Base-by-base conservation (phyloP, 2,329 filamentous ascomycete species). In the Rutstroemia sp. region DNA sequence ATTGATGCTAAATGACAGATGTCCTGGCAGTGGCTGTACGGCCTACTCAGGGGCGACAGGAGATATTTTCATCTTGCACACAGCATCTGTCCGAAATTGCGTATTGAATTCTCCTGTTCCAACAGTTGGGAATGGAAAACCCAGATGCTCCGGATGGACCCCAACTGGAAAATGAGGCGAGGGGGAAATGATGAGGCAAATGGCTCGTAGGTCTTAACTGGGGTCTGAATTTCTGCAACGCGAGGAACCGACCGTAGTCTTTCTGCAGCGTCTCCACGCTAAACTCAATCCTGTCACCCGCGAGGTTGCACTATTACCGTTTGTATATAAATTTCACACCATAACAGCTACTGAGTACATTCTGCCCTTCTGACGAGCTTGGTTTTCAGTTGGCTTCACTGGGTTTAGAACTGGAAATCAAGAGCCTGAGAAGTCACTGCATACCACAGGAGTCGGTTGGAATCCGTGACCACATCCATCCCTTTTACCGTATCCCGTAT, bases 81-180 rank as follows among this genome's bases (percentile, higher is more conserved):
- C 52, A 54, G 36, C 34, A 42, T 23, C 38, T 54, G 9, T 49
- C 45, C 48, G 52, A 39, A 34, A 34, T 23, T 25, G 21, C 23
- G 19, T 48, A 51, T 38, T 38, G 25, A 36, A 42, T 50, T 50
- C 27, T 38, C 30, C 17, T 23, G 14, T 50, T 17, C 53, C 53
- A 55, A 45, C 53, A 27, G 53, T 55, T 45, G 53, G 53, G 30
- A 34, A 34, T 12, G 3, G 30, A 34, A 34, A 34, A 34, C 12
- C 10, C 9, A 34, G 30, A 12, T 34, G 9, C 30, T 12, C 30
- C 19, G 38, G 12, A 8, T 39, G 10, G 46, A 19, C 53, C 46
- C 25, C 47, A 47, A 50, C 40, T 30, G n/a, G 16, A 44, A 51
- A 36, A 44, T 44, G 53, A 44, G 53, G 53, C 46, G 53, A 51